Evolutionary conservation across 768 basidiomycete species (phyloP), one percentile per base, ranked within the genome.

Genomic region (Clitopilus hobsonii): DNA sequence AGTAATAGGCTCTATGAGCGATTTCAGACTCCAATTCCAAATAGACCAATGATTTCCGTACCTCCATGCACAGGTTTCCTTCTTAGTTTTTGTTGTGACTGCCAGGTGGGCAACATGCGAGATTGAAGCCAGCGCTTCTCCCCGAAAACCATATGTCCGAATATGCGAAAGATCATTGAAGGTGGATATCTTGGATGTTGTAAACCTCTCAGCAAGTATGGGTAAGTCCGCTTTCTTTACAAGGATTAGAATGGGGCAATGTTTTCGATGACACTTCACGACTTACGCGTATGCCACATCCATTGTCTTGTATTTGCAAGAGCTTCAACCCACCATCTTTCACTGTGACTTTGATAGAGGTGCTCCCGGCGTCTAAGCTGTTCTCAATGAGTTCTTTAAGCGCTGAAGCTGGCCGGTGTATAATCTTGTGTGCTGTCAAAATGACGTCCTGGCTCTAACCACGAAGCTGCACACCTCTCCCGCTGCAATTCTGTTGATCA

Each of bases 361-460:
- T 94, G 22, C 92, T 76, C 0, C 91, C 88, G 0, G 97, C 97
- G 71, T 99, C 97, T n/a, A 99, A 78, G 20, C 87, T 80, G 61
- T 99, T 98, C 71, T 99, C 97, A 13, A 99, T 74, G 0, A 98
- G 77, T 67, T 98, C 97, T 68, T 99, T 99, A 53, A 99, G 78
- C 1, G 96, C 96, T 57, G 95, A 98, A 5, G 92, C 85, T 0
- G 97, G 97, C 36, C 97, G 62, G 41, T 71, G 73, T 52, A 73
- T 73, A 30, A 72, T 69, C 67, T 67, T 60, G 63, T 2, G n/a
- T n/a, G 22, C n/a, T 45, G n/a, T 23, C 22, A 18, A 45, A 45
- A 45, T 18, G n/a, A 18, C 41, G n/a, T 3, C 41, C 41, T 16
- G 10, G 14, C 18, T 45, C 41, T 20, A 23, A 18, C 22, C 41